These are phyloP conservation scores for Didymella arachidicola DNA, from an alignment of 2,329 filamentous ascomycete genomes.

Conservation along the genomic window DNA sequence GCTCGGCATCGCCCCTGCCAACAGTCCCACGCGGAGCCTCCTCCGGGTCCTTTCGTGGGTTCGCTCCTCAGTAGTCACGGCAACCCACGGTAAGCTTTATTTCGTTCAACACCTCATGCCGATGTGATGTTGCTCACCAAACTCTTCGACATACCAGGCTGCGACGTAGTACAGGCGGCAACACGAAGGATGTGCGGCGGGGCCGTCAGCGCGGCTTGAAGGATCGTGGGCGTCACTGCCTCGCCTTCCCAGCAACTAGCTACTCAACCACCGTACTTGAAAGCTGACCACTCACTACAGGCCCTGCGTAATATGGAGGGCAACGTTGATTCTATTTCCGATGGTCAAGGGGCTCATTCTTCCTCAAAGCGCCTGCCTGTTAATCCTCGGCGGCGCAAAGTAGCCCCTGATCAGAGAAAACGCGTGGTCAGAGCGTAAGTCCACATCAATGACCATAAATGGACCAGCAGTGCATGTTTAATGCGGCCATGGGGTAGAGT, in stretches of 20 bases:
- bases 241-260: slow-evolving; percentile 7
- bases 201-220: slow-evolving; percentile 8
- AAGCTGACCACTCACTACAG: slow-evolving; percentile 7
- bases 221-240: slow-evolving; percentile 16
- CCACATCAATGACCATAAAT: not conserved
- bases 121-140: not conserved
- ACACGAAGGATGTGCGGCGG: slow-evolving; percentile 8
- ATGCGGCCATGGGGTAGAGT: not conserved
- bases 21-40: slow-evolving; percentile 6
- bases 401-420: slow-evolving; percentile 23
- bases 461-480: not conserved
- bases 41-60: slow-evolving; percentile 3
- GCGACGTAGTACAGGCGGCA: slow-evolving; percentile 11
- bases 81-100: slow-evolving; percentile 11
- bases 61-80: not conserved
- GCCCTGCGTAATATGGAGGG: slow-evolving; percentile 3
- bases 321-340: not conserved
- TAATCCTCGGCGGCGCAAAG: slow-evolving; percentile 26
- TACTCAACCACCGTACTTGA: slow-evolving; percentile 1
- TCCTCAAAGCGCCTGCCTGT: slow-evolving; percentile 24
- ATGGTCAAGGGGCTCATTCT: slow-evolving; percentile 7
- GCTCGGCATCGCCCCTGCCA: not conserved
- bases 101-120: not conserved
- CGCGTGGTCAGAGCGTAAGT: slow-evolving; percentile 27
- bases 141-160: slow-evolving; percentile 1